A percentile compares a stretch with the other conserved stretches of the same genome.
Evolutionary conservation across 345 rosid species (phyloP).

Genomic region (Euphorbia lathyris): DNA sequence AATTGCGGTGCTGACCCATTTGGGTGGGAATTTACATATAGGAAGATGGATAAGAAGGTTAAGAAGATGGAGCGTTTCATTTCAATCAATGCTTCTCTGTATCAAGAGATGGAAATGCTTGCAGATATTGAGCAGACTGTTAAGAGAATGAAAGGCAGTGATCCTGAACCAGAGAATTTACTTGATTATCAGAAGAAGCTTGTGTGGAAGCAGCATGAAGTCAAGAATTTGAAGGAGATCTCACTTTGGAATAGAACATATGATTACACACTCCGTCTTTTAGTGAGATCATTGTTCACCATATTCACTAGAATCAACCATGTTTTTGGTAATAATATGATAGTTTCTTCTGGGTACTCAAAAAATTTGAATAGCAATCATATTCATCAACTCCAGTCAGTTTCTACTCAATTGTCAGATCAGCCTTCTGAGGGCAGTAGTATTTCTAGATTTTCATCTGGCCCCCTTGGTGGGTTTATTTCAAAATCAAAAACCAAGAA

Average conservation of each 20-base stretch:
- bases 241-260: slow-evolving; percentile 89
- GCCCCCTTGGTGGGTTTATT: slow-evolving; percentile 55
- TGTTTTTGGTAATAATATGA: slow-evolving; percentile 60
- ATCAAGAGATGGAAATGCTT: slow-evolving; percentile 91
- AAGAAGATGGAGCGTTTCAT: slow-evolving; percentile 86
- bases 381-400: slow-evolving; percentile 58
- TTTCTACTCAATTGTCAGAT: slow-evolving; percentile 53
- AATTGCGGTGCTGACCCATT: slow-evolving; percentile 56
- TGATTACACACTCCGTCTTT: slow-evolving; percentile 64
- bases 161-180: slow-evolving; percentile 52
- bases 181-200: slow-evolving; percentile 71
- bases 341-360: slow-evolving; percentile 38
- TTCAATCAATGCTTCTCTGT: slow-evolving; percentile 61
- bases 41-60: slow-evolving; percentile 80
- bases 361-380: slow-evolving; percentile 48
- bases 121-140: slow-evolving; percentile 72
- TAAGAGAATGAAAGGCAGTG: slow-evolving; percentile 61
- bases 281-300: slow-evolving; percentile 82
- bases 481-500: slow-evolving; percentile 48
- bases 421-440: slow-evolving; percentile 46
- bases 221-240: slow-evolving; percentile 59
- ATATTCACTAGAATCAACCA: slow-evolving; percentile 55
- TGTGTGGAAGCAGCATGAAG: slow-evolving; percentile 80
- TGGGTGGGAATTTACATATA: slow-evolving; percentile 65
- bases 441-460: slow-evolving; percentile 73